phyloP scores from a whole-genome alignment of 169 alveolate species.

The Plasmodium berghei region DNA sequence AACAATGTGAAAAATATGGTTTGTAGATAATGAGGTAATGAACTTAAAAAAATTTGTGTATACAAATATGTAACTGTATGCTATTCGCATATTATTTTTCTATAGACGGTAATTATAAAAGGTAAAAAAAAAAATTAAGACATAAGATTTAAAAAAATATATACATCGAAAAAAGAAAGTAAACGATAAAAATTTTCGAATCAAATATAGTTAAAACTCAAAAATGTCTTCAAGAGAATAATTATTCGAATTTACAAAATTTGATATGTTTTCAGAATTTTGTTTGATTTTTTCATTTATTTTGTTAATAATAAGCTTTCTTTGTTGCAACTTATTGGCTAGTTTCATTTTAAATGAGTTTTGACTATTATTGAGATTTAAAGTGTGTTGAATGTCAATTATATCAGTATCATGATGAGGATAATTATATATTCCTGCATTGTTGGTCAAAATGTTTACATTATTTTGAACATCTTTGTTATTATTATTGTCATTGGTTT shows the following conservation, averaged over 20 bases:
- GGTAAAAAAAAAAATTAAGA: no score
- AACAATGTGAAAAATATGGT: neutral
- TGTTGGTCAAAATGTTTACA: neutral
- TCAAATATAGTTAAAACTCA: slow-evolving; percentile 17
- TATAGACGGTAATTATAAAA: no score
- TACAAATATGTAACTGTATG: neutral
- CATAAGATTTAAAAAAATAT: no score
- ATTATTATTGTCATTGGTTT: neutral
- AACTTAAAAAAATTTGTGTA: neutral
- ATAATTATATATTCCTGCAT: neutral
- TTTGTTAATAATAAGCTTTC: slow-evolving; percentile 62
- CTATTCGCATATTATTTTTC: no score
- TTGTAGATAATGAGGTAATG: neutral
- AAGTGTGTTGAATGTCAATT: neutral
- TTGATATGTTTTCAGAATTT: slow-evolving; percentile 12
- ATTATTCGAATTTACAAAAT: slow-evolving; percentile 21
- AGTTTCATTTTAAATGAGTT: slow-evolving; percentile 16
- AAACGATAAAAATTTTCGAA: neutral
- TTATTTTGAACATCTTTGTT: neutral
- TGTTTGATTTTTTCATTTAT: slow-evolving; percentile 63
- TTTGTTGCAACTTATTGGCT: slow-evolving; percentile 31
- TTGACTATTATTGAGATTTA: neutral
- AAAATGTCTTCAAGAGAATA: slow-evolving; percentile 64
- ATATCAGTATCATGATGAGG: slow-evolving; percentile 5
- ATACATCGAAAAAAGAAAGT: neutral